Base-by-base conservation (phyloP, 148 eudicot genomes). In the Agrostemma githago region DNA sequence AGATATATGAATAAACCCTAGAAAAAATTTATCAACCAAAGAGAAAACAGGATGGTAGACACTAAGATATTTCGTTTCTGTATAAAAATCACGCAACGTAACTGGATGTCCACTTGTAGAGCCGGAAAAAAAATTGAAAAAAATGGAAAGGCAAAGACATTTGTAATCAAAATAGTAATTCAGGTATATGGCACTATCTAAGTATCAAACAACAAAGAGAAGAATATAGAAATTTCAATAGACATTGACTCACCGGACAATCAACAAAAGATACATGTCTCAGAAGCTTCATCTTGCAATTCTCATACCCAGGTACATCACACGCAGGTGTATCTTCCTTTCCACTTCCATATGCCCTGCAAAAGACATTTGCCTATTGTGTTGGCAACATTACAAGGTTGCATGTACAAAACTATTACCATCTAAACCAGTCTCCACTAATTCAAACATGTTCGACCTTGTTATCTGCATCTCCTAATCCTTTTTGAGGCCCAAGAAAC, bases 331-430 rank as follows among this genome's bases (percentile, higher is more conserved):
- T 84, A 74, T 95, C 98, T 86, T 95, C 98, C 85, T 95, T 95
- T 64, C 96, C 98, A 85, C 98, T 95, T 80, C 98, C 98, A 83
- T 95, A 95, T 5, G 98, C 97, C 96, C 98, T 95, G 83, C 74
- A 80, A 76, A 62, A 71, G 7, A 51, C 70, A 48, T 72, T 57
- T 62, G 46, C 68, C 10, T 41, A 53, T 37, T 59, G 7, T 15
- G 62, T 75, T 44, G 60, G 70, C 40, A 64, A 19, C 26, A 53
- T 4, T 73, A 6, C 19, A 38, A 26, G 5, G 54, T 44, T 37
- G 54, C 26, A 71, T 14, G 16, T 3, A 56, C 34, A 41, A 7
- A 46, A 38, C 4, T 46, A 53, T 19, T n/a, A 51, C n/a, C 15
- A 53, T 12, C 15, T 15, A 70, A 12, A 70, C 51, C 12, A 6